Evolutionary conservation across 805 yeast genomes (phyloP), one percentile per base, ranked within the genome.

Genomic region (Priceomyces medius): DNA sequence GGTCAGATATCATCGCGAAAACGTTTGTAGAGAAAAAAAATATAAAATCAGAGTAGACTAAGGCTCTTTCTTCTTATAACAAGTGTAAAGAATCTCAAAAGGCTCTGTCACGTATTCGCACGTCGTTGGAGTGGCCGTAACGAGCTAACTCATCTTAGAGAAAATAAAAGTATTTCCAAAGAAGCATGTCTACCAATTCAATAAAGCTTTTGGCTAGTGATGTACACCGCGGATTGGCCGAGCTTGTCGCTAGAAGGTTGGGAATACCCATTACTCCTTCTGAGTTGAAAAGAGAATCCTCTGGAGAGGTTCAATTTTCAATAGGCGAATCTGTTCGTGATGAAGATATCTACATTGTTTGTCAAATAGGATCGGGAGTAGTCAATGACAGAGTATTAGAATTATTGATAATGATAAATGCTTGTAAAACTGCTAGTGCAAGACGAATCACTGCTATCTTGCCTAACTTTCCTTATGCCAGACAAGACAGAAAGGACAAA

Each of bases 401-500:
- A 60, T 69, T 91, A 35, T 73, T 93, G 45, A 82, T 91, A 45
- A 82, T 91, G 82, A 81, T 91, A 50, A 89, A 88, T 63, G 98
- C 98, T 12, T 89, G 97, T 67, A 85, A 84, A 56, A 81, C 90
- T n/a, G 98, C 98, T 2, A 87, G 96, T 24, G 97, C 97, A 1
- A 77, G 97, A 58, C 76, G 91, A 47, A 85, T 91, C 58, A 90
- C 97, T 0, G 97, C 96, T 0, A 95, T 91, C 41, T 80, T 93
- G 46, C 99, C 99, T 36, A 87, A 85, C 64, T 91, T 90, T 69
- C 97, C 97, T 10, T 91, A 91, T 59, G 98, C 98, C 2, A 80
- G 99, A 67, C 99, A 91, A 64, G 99, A 91, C 66, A 86, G 90
- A 64, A 91, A 91, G 64, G 98, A 91, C 64, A 91, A 91, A 63